Conservation (phyloP, 78 protist genomes). For the Dictyostelium brefeldianum region DNA sequence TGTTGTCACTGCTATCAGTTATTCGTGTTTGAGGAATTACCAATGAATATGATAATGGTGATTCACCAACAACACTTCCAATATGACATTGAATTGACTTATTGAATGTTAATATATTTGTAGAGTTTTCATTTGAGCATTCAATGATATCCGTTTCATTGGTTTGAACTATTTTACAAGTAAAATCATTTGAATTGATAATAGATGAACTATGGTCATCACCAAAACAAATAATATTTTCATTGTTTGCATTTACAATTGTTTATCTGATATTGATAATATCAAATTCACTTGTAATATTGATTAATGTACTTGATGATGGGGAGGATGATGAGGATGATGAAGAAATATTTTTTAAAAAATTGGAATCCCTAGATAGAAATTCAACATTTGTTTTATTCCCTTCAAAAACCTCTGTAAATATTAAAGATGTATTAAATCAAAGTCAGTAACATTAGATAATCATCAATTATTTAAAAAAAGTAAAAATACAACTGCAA, state of each 20-base stretch:
- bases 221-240: not conserved
- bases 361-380: not conserved
- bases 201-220: not conserved
- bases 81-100: not conserved
- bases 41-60: not conserved
- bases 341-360: constrained; percentile 15
- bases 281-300: not conserved
- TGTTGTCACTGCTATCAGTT: too few species aligned
- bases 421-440: constrained; percentile 34
- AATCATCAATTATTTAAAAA: not conserved
- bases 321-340: constrained; percentile 13
- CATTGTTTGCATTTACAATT: not conserved
- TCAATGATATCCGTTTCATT: not conserved
- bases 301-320: not conserved
- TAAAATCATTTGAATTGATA: not conserved
- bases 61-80: too few species aligned
- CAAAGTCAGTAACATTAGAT: constrained; percentile 5
- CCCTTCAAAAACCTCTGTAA: constrained; percentile 32
- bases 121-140: not conserved
- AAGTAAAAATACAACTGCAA: not conserved
- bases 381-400: constrained; percentile 50
- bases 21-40: not conserved
- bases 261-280: not conserved
- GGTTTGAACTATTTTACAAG: not conserved
- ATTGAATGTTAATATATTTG: not conserved